These are phyloP conservation scores for Rhizopogon sp. DNA, from an alignment of 768 basidiomycete species.

Conservation along the genomic window DNA sequence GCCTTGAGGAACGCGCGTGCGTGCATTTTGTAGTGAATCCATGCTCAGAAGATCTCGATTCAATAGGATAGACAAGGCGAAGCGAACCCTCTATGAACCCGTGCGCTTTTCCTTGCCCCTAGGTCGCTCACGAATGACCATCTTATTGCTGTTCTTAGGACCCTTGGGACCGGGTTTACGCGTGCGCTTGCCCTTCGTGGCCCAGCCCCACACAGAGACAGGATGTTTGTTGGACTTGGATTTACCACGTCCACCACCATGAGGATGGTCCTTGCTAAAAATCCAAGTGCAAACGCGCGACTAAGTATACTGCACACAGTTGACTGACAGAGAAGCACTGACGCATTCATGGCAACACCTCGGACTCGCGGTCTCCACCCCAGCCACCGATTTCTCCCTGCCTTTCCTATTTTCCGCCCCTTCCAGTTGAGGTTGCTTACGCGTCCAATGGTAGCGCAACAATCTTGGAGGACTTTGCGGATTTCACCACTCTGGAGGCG, in stretches of 20 bases:
- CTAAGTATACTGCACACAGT: neutral
- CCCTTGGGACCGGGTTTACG: constrained; percentile 90
- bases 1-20: neutral
- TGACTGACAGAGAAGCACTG: constrained; percentile 26
- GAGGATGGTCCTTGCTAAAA: constrained; percentile 80
- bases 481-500: constrained; percentile 92
- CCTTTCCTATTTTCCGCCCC: constrained; percentile 81
- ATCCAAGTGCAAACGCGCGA: neutral
- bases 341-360: constrained; percentile 98
- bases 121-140: constrained; percentile 83
- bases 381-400: constrained; percentile 84
- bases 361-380: constrained; percentile 82
- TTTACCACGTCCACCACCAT: constrained; percentile 97
- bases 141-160: constrained; percentile 85
- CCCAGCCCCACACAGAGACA: constrained; percentile 88
- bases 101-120: constrained; percentile 54
- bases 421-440: constrained; percentile 93
- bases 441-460: constrained; percentile 84
- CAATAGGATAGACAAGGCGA: neutral
- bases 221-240: constrained; percentile 96
- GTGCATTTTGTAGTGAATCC: neutral
- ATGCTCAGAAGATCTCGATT: neutral
- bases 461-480: constrained; percentile 74
- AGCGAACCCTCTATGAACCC: constrained; percentile 10
- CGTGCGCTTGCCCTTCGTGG: constrained; percentile 88